These are phyloP conservation scores for Poteriospumella lacustris DNA, from an alignment of 108 stramenopile genomes.

Conservation along the genomic window DNA sequence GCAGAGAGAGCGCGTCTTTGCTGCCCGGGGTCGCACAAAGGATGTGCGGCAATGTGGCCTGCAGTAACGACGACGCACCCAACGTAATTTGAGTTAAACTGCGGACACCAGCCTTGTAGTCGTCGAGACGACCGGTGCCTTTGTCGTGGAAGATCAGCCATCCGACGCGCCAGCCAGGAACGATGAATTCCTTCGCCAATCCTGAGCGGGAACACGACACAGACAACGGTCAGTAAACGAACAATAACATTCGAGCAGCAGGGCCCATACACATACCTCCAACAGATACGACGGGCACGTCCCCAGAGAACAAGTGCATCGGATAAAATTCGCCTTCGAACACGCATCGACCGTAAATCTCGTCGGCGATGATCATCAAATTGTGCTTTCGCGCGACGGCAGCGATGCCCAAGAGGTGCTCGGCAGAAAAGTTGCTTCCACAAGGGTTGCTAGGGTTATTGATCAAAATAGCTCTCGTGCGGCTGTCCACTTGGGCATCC, in stretches of 20 bases:
- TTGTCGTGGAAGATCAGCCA: constrained; percentile 75
- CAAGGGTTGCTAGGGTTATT: constrained; percentile 90
- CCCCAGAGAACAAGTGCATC: constrained; percentile 60
- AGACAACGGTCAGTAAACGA: background rate
- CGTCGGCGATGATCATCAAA: constrained; percentile 77
- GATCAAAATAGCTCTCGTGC: constrained; percentile 66
- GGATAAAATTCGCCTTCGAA: constrained; percentile 66
- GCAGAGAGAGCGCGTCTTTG: constrained; percentile 40
- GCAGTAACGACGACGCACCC: constrained; percentile 70
- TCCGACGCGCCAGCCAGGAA: constrained; percentile 84
- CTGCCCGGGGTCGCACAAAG: constrained; percentile 49
- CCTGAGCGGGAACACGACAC: background rate
- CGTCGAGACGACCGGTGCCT: constrained; percentile 53
- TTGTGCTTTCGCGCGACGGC: constrained; percentile 59
- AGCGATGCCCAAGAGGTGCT: constrained; percentile 62
- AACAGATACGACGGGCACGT: constrained; percentile 73
- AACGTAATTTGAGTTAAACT: constrained; percentile 71
- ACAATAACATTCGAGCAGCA: background rate
- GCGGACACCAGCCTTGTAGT: constrained; percentile 65
- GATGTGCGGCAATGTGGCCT: constrained; percentile 67
- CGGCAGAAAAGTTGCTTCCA: constrained; percentile 73
- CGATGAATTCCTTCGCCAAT: constrained; percentile 82
- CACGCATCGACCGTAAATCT: constrained; percentile 81
- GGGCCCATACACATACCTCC: too few species aligned
- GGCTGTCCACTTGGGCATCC: constrained; percentile 50